Evolutionary conservation across 2,329 filamentous ascomycete genomes (phyloP).

Genomic region (Fusarium decemcellulare): DNA sequence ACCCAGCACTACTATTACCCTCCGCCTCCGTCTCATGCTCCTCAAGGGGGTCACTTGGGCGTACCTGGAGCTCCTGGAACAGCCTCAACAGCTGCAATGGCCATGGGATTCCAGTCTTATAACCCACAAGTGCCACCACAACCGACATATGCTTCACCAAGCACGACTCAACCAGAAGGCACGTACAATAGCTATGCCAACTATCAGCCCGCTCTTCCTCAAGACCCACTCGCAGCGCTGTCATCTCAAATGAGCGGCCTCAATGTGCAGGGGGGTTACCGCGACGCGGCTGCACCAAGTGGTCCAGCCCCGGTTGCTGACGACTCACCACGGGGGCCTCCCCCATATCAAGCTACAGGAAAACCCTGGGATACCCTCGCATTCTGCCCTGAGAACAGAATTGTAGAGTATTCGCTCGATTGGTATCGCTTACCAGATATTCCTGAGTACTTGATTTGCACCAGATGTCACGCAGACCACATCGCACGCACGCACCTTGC

Average conservation of each 20-base stretch:
- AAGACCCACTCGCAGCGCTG: conserved; percentile 21
- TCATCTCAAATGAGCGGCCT: conserved; percentile 38
- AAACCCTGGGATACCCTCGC: conserved; percentile 40
- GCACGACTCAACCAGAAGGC: rapidly evolving
- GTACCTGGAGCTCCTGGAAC: background rate
- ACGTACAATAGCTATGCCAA: background rate
- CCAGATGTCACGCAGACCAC: conserved; percentile 57
- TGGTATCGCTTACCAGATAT: conserved; percentile 50
- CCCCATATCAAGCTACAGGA: conserved; percentile 40
- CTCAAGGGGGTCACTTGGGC: background rate
- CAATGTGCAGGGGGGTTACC: conserved; percentile 8
- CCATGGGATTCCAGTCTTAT: conserved; percentile 3
- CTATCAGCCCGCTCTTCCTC: background rate
- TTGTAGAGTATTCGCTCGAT: conserved; percentile 47
- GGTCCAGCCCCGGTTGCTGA: background rate
- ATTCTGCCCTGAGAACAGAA: conserved; percentile 48
- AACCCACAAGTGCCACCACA: background rate
- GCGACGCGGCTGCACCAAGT: background rate
- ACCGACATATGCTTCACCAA: background rate
- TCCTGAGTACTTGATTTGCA: conserved; percentile 56
- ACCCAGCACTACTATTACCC: background rate
- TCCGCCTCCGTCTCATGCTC: background rate
- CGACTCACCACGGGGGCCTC: conserved; percentile 21
- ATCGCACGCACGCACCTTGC: conserved; percentile 51
- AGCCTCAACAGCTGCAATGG: rapidly evolving